Evolutionary conservation across 441 rosid genomes (phyloP), one percentile per base, ranked within the genome.

Genomic region (Manihot esculenta): DNA sequence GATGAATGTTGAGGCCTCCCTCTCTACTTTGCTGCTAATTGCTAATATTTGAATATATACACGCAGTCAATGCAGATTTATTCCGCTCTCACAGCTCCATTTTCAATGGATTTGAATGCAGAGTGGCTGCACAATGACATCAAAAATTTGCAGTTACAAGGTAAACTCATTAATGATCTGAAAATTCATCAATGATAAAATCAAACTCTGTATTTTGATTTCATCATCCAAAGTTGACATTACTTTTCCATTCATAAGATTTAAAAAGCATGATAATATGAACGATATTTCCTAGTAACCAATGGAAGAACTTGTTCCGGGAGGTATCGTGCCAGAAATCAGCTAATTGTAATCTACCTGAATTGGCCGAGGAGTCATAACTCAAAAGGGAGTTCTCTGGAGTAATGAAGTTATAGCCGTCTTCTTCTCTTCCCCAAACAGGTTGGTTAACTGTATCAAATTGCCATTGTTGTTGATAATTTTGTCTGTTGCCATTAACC

Each of bases 381-480:
- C 83, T 85, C 80, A 89, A 74, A 72, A 85, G 84, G 14, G 90
- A 83, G 82, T 85, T 82, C 81, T 87, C 97, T 6, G 81, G 82
- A 75, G 83, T 75, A 12, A 84, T 75, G 75, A 89, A 83, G 79
- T 80, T 82, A 60, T 80, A 85, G 79, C 71, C 68, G 55, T 85
- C 86, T 64, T 87, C 91, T 76, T 85, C 89, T 81, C 84, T 80
- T 77, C 83, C 88, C 97, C 89, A 92, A 73, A 76, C 79, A 0
- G 81, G 84, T 64, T 80, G 96, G 48, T 84, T 88, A 78, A 79
- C 75, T 15, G 84, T 80, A 59, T 86, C 87, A 54, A 76, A 58
- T 66, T 82, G 85, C 89, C 88, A 88, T 71, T 86, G 90, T 62
- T 82, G 96, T 71, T 81, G 83, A 81, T 75, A 87, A 17, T 84